Evolutionary conservation across 345 rosid species (phyloP), one percentile per base, ranked within the genome.

Genomic region (Arabis hirsuta): DNA sequence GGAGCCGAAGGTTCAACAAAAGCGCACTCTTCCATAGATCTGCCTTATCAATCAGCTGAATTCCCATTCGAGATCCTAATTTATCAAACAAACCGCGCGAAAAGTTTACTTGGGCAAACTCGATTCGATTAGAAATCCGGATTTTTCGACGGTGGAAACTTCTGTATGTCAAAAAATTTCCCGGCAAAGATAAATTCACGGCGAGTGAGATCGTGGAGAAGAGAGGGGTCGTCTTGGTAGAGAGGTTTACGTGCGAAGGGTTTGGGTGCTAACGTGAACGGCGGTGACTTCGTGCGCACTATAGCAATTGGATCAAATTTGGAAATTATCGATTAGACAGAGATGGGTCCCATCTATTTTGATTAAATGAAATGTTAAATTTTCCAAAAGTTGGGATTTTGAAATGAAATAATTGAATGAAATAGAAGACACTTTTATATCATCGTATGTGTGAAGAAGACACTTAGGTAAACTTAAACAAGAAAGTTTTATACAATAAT

Each of bases 21-120:
- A 87, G 78, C 0, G 88, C 91, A 78, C 79, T 82, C 88, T 87
- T 91, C 96, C 97, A 94, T 19, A 87, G 84, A 79, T 91, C 97
- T 51, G 84, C 84, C 36, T 84, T 67, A 16, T 89, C 99, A 52
- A 88, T 59, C 67, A 86, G 65, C 73, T 83, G 90, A 13, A 77
- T 82, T 39, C 82, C 79, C 92, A 88, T 90, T 27, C 39, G 20
- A 9, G 43, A 72, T 19, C 42, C 55, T 42, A 4, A 57, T 69
- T 41, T 11, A 12, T 9, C 27, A 45, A 26, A 39, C 10, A 0
- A 69, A 20, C 47, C 5, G 24, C 39, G 48, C 46, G 57, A 42
- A 24, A 53, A 14, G 56, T 22, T 7, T 44, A 32, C 8, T 58
- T 10, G 16, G 3, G 38, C 26, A 22, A 52, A 62, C 6, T n/a